Conservation (phyloP, 139 green algal genomes). For the Chlorella vulgaris region DNA sequence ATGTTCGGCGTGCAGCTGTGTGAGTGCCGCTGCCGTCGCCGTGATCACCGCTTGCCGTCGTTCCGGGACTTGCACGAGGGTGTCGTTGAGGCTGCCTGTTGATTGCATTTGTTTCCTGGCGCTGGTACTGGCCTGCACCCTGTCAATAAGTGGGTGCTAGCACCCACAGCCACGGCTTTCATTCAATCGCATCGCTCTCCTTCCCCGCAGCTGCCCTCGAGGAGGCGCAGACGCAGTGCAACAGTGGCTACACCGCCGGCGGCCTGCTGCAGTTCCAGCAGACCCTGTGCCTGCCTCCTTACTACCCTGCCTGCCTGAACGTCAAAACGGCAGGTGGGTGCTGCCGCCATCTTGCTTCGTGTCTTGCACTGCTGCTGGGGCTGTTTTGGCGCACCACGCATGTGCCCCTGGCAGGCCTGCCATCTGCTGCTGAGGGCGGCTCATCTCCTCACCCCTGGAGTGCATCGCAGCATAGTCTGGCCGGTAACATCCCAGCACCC, state of each 20-base stretch:
- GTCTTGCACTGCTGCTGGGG: background rate
- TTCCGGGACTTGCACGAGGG: background rate
- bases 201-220: conserved; percentile 7
- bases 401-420: too few species aligned
- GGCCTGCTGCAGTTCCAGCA: conserved; percentile 40
- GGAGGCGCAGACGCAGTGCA: conserved; percentile 2
- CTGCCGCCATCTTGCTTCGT: background rate
- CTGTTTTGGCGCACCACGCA: too few species aligned
- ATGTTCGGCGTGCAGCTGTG: conserved; percentile 14
- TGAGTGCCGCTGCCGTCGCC: background rate
- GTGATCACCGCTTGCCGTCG: background rate
- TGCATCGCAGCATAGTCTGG: too few species aligned
- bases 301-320: conserved; percentile 1
- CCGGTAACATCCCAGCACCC: too few species aligned
- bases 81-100: too few species aligned
- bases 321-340: background rate
- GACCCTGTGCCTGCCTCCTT: conserved; percentile 36
- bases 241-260: conserved; percentile 18
- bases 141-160: background rate
- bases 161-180: background rate
- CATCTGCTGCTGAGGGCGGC: too few species aligned
- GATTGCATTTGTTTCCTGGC: background rate
- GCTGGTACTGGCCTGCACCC: background rate
- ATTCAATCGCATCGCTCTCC: background rate
- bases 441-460: too few species aligned